Evolutionary conservation across 139 green algal genomes (phyloP).

Genomic region (Haematococcus lacustris): DNA sequence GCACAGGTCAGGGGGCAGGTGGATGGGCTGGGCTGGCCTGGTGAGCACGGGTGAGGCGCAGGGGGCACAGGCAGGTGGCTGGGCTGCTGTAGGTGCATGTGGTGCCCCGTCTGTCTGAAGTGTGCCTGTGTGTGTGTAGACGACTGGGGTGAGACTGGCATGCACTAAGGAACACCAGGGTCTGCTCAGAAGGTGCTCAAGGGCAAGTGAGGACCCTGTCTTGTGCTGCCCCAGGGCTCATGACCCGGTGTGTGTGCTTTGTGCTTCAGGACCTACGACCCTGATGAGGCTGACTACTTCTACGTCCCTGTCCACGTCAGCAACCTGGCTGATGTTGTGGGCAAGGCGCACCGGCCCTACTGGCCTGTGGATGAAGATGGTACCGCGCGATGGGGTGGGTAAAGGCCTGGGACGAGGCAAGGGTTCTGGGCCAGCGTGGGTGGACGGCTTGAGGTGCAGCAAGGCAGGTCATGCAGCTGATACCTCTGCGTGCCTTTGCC

Average conservation of each 20-base stretch:
- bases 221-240: no score
- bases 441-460: neutral
- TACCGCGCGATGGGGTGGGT: neutral
- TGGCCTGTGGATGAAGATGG: slow-evolving; percentile 23
- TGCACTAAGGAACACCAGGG: no score
- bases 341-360: slow-evolving; percentile 22
- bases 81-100: neutral
- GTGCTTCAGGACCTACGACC: slow-evolving; percentile 27
- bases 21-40: neutral
- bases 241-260: no score
- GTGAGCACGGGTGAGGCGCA: neutral
- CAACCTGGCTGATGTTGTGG: slow-evolving; percentile 9
- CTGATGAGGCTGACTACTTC: slow-evolving; percentile 55
- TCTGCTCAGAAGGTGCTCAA: no score
- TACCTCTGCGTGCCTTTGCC: no score
- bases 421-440: no score
- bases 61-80: neutral
- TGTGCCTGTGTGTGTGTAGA: slow-evolving; percentile 4
- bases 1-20: neutral
- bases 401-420: no score
- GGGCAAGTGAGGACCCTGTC: no score
- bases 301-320: slow-evolving; percentile 35
- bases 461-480: no score
- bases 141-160: no score
- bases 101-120: neutral